phyloP scores from a whole-genome alignment of 441 rosid species.

The Aleurites moluccanus region DNA sequence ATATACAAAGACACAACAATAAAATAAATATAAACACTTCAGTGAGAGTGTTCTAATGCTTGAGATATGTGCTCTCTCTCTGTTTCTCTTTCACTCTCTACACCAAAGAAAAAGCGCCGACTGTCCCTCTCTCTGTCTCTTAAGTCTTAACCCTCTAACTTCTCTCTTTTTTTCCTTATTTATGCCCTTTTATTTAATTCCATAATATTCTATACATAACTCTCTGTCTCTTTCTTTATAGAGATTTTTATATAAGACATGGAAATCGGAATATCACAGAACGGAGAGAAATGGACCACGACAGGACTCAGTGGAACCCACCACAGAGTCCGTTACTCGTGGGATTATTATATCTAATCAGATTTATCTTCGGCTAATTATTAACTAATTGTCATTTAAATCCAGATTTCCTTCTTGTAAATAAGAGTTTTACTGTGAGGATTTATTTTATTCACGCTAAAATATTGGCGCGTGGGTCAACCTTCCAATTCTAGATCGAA shows the following conservation, averaged over 20 bases:
- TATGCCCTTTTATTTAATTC: too few species aligned
- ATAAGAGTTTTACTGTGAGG: background rate
- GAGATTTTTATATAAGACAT: background rate
- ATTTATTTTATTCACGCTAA: background rate
- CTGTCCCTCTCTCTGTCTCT: background rate
- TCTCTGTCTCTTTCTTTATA: background rate
- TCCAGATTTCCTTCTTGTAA: conserved; percentile 6
- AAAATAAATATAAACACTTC: background rate
- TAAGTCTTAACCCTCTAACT: background rate
- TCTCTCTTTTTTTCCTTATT: conserved; percentile 1
- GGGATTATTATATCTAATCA: conserved; percentile 1
- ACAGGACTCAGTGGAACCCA: conserved; percentile 3
- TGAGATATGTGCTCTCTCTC: conserved; percentile 15
- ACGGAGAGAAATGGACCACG: background rate
- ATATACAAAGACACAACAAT: background rate
- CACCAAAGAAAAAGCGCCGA: conserved; percentile 21
- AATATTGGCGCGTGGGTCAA: background rate
- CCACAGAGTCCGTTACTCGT: conserved; percentile 12
- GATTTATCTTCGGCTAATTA: background rate
- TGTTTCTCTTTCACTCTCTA: conserved; percentile 1
- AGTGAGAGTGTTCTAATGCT: conserved; percentile 4
- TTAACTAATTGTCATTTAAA: background rate
- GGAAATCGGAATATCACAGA: background rate
- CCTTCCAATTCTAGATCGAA: background rate
- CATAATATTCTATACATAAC: too few species aligned